A percentile compares a stretch with the other conserved stretches of the same genome.
Conservation (phyloP, 2,329 filamentous ascomycete species). For the Microdochium nivale region DNA sequence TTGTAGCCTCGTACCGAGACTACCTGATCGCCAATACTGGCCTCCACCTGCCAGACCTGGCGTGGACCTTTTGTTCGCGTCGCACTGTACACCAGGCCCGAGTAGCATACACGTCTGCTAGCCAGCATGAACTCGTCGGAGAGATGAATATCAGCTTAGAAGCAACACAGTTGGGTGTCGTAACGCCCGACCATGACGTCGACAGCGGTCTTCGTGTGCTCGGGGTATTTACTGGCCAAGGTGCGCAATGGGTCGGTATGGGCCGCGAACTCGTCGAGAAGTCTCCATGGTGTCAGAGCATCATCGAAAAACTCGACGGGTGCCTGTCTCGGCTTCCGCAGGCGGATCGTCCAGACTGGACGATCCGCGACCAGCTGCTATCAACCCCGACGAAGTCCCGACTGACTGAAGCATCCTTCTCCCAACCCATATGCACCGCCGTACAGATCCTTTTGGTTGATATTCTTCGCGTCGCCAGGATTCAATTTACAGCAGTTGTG, state of each 20-base stretch:
- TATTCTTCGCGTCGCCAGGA: conserved; percentile 19
- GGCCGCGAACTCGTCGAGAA: conserved; percentile 11
- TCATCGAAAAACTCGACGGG: conserved; percentile 9
- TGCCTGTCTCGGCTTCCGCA: conserved; percentile 6
- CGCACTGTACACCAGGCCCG: conserved; percentile 16
- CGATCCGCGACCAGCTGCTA: conserved; percentile 11
- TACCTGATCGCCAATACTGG: neutral
- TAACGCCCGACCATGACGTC: neutral
- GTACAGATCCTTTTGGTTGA: conserved; percentile 32
- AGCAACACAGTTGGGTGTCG: conserved; percentile 3
- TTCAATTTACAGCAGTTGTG: conserved; percentile 24
- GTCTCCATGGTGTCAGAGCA: too few relatives aligned
- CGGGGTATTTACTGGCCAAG: conserved; percentile 22
- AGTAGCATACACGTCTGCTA: too few relatives aligned
- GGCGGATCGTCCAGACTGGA: conserved; percentile 1
- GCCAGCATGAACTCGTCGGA: conserved; percentile 12
- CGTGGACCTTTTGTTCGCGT: conserved; percentile 19
- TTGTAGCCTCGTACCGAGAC: neutral
- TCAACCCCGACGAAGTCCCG: conserved; percentile 4
- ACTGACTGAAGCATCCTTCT: conserved; percentile 9
- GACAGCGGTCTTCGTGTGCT: neutral
- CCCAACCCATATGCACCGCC: conserved; percentile 26
- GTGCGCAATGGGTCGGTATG: conserved; percentile 19
- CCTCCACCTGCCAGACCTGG: conserved; percentile 8
- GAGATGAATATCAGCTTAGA: conserved; percentile 7